These are phyloP conservation scores for Ophiostoma perfectum DNA, from an alignment of 2,329 filamentous ascomycete species.

Conservation along the genomic window DNA sequence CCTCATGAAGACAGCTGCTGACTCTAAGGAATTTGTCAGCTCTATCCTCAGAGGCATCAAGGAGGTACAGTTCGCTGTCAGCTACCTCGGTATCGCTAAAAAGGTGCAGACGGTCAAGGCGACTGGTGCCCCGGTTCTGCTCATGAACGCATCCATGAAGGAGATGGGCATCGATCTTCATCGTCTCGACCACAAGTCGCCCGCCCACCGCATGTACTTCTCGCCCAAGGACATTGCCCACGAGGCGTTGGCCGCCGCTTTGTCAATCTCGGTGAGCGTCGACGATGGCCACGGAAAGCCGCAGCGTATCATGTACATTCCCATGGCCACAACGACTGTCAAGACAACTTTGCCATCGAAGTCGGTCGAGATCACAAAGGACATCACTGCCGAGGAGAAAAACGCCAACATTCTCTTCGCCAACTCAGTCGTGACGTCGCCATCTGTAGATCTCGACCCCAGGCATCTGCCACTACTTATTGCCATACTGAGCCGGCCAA, in stretches of 20 bases:
- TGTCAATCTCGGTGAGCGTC: constrained; percentile 86
- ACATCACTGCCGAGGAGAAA: constrained; percentile 69
- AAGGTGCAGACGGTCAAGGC: constrained; percentile 64
- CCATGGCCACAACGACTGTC: constrained; percentile 93
- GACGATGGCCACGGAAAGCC: constrained; percentile 84
- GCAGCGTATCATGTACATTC: constrained; percentile 84
- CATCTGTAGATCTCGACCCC: constrained; percentile 87
- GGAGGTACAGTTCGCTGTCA: constrained; percentile 91
- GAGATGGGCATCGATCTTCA: constrained; percentile 92
- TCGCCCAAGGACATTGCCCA: constrained; percentile 87
- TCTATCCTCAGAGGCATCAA: constrained; percentile 89
- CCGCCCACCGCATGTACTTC: constrained; percentile 98
- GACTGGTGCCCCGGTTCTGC: constrained; percentile 63
- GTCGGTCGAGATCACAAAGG: constrained; percentile 72
- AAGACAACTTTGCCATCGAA: constrained; percentile 93
- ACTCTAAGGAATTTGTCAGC: constrained; percentile 86
- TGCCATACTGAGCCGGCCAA: constrained; percentile 54
- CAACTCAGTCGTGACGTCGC: constrained; percentile 92
- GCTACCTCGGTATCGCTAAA: constrained; percentile 82
- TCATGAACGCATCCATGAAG: constrained; percentile 83
- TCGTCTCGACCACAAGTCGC: constrained; percentile 83
- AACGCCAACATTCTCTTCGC: constrained; percentile 96
- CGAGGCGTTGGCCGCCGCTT: constrained; percentile 83
- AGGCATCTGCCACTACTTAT: constrained; percentile 83
- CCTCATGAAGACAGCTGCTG: constrained; percentile 76